Base-by-base conservation (phyloP, 1,284 basidiomycete species). In the Puccinia horiana region DNA sequence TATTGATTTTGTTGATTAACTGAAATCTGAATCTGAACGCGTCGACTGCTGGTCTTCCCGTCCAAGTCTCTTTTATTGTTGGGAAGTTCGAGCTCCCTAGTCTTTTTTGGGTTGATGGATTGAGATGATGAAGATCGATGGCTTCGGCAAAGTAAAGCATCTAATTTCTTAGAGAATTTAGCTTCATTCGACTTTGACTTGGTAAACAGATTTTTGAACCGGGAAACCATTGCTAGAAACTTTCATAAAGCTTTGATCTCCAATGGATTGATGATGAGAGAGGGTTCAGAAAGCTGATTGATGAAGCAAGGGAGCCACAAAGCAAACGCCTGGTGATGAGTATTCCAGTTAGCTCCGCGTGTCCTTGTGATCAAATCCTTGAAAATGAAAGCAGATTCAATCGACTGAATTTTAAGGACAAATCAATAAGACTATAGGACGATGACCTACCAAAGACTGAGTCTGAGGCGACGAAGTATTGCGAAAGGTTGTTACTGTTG, bases 81-180 rank as follows among this genome's bases (percentile, higher is more conserved):
- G 11, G n/a, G 23, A 40, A 14, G 23, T 40, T 61, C 37, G 26
- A 58, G 11, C 54, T 61, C 52, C 18, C 37, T 75, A 26, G 23
- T 20, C 14, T 75, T 42, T n/a, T 61, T 75, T 4, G 37, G 12
- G 0, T 23, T 11, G 20, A 61, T 56, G n/a, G 54, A 42, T 29
- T 75, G 73, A 40, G 52, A 75, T 40, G 52, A 75, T 42, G 37
- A 75, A 44, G 54, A 18, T 61, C 54, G 35, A 75, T 58, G 9
- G 6, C 54, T n/a, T 5, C 52, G 49, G n/a, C 52, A 75, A 40
- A 75, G 40, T 56, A 75, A 29, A 61, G 73, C 73, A 56, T 75
- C 54, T 2, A 58, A 23, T 35, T 44, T 75, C 20, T 9, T 42
- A n/a, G 40, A 37, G 12, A 61, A 56, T 61, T 61, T 75, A 40